These are phyloP conservation scores for Leptographium galeiforme DNA, from an alignment of 2,329 filamentous ascomycete genomes.

Conservation along the genomic window DNA sequence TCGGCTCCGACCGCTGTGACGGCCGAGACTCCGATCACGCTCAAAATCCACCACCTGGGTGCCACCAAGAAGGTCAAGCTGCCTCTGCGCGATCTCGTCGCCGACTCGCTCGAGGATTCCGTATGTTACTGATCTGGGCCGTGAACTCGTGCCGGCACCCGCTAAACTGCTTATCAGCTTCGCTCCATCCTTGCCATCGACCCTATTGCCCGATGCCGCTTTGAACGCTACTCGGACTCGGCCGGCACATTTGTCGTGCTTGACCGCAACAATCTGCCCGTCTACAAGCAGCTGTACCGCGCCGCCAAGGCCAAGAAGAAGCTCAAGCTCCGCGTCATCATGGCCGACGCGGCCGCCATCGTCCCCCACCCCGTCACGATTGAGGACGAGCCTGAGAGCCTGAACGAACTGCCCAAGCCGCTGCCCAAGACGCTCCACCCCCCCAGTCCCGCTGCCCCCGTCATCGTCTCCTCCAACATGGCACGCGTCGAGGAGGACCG, in stretches of 20 bases:
- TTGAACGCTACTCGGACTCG: slow-evolving; percentile 94
- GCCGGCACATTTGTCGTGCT: slow-evolving; percentile 68
- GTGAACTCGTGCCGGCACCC: neutral
- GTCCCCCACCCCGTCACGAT: slow-evolving; percentile 24
- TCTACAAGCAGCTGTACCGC: slow-evolving; percentile 94
- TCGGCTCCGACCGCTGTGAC: slow-evolving; percentile 18
- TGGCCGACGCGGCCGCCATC: neutral
- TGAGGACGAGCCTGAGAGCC: slow-evolving; percentile 32
- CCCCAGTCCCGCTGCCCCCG: neutral
- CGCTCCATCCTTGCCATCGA: slow-evolving; percentile 54
- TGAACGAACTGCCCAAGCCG: slow-evolving; percentile 7
- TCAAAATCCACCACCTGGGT: slow-evolving; percentile 74
- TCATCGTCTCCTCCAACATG: slow-evolving; percentile 6
- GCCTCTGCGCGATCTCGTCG: slow-evolving; percentile 69
- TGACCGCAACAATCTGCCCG: slow-evolving; percentile 60
- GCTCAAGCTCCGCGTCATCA: slow-evolving; percentile 69
- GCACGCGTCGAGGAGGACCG: neutral
- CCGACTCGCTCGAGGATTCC: slow-evolving; percentile 63
- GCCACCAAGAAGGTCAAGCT: slow-evolving; percentile 75
- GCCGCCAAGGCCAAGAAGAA: slow-evolving; percentile 97
- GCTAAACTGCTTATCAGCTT: slow-evolving; percentile 35
- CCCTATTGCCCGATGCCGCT: slow-evolving; percentile 45
- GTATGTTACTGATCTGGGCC: slow-evolving; percentile 39
- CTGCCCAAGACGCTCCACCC: too few relatives aligned
- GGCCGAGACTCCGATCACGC: slow-evolving; percentile 62